phyloP scores from a whole-genome alignment of 2,329 filamentous ascomycete genomes.

The Calonectria multiphialidica region DNA sequence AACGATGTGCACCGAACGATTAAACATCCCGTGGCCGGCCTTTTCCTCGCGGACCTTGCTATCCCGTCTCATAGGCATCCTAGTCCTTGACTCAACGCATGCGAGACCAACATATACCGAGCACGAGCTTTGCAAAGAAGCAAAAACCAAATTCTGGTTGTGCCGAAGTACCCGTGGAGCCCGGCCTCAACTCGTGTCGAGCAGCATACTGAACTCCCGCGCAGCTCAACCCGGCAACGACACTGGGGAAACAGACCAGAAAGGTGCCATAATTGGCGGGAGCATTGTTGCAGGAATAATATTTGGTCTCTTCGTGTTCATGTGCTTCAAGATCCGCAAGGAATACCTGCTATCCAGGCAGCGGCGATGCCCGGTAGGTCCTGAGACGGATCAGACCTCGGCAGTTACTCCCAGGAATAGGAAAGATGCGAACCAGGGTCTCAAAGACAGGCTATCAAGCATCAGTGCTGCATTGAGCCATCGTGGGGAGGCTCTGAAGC shows the following conservation, averaged over 20 bases:
- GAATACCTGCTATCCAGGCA: constrained; percentile 13
- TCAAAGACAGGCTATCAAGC: background rate
- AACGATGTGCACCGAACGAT: constrained; percentile 22
- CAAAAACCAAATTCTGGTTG: constrained; percentile 13
- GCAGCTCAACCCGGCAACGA: background rate
- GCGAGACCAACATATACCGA: constrained; percentile 24
- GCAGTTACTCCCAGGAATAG: background rate
- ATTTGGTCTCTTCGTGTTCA: constrained; percentile 30
- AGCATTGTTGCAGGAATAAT: constrained; percentile 32
- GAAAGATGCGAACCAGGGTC: background rate
- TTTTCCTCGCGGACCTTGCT: constrained; percentile 17
- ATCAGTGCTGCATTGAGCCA: background rate
- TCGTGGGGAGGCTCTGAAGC: background rate
- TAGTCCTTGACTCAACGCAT: constrained; percentile 3
- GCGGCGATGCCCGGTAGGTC: background rate
- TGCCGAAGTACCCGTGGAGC: background rate
- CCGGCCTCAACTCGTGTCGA: background rate
- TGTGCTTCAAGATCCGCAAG: constrained; percentile 32
- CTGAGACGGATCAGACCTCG: background rate
- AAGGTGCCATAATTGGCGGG: constrained; percentile 35
- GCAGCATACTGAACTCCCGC: background rate
- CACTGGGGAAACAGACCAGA: constrained; percentile 5
- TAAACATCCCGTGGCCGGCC: constrained; percentile 5
- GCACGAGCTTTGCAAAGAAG: background rate
- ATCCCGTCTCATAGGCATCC: constrained; percentile 11